Conservation (phyloP, 1,284 basidiomycete genomes). For the Chalciporus sp. region DNA sequence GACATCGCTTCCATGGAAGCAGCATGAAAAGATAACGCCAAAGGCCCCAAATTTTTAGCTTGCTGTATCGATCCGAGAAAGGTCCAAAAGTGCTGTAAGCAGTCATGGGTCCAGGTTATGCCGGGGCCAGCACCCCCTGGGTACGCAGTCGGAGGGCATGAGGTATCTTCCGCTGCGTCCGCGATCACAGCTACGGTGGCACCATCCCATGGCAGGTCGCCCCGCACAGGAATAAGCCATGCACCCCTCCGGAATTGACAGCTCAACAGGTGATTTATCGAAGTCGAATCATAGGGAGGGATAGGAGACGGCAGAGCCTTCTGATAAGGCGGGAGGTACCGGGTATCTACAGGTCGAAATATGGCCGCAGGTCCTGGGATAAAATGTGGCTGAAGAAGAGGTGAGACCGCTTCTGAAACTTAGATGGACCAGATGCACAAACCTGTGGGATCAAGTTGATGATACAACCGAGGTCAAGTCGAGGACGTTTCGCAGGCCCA, state of each 20-base stretch:
- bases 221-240: slow-evolving; percentile 69
- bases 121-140: slow-evolving; percentile 18
- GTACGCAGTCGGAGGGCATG: slow-evolving; percentile 17
- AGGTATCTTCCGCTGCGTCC: slow-evolving; percentile 22
- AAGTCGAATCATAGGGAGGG: slow-evolving; percentile 42
- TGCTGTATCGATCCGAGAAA: slow-evolving; percentile 49
- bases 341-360: slow-evolving; percentile 19
- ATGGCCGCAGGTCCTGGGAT: slow-evolving; percentile 21
- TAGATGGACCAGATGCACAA: slow-evolving; percentile 3
- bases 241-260: slow-evolving; percentile 46
- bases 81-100: slow-evolving; percentile 53
- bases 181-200: slow-evolving; percentile 49
- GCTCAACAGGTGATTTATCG: slow-evolving; percentile 27
- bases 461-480: slow-evolving; percentile 20
- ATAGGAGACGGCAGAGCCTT: slow-evolving; percentile 40
- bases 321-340: slow-evolving; percentile 26
- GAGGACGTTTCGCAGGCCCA: slow-evolving; percentile 20
- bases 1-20: slow-evolving; percentile 24
- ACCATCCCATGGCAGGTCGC: slow-evolving; percentile 51
- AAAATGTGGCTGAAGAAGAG: slow-evolving; percentile 31
- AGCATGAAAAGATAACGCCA: slow-evolving; percentile 57
- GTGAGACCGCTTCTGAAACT: slow-evolving; percentile 11
- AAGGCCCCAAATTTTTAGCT: slow-evolving; percentile 43
- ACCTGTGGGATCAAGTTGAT: slow-evolving; percentile 32
- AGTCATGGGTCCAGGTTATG: slow-evolving; percentile 53